These are phyloP conservation scores for Nothophoma quercina DNA, from an alignment of 2,329 filamentous ascomycete genomes.

Conservation along the genomic window DNA sequence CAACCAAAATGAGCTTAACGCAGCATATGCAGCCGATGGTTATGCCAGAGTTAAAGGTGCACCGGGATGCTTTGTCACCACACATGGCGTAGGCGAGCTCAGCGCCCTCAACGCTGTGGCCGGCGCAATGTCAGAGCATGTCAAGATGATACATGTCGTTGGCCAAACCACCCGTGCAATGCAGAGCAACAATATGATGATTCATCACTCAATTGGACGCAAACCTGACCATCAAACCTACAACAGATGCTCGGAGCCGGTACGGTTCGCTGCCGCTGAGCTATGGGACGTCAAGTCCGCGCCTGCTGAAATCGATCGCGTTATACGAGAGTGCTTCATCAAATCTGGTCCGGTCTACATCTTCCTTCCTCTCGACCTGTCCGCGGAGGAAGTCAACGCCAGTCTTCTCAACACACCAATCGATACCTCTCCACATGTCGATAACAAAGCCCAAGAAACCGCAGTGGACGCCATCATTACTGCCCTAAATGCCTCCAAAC, in stretches of 20 bases:
- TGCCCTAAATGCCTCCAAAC: constrained; percentile 44
- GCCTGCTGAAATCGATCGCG: constrained; percentile 54
- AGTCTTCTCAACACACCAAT: constrained; percentile 48
- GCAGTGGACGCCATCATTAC: constrained; percentile 46
- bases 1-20: constrained; percentile 67
- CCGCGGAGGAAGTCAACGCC: constrained; percentile 42
- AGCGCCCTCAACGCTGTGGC: constrained; percentile 56
- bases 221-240: constrained; percentile 54
- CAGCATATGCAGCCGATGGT: constrained; percentile 65
- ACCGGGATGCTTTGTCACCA: constrained; percentile 61
- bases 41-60: constrained; percentile 64
- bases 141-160: constrained; percentile 57
- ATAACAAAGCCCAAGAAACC: constrained; percentile 34
- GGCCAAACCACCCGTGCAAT: constrained; percentile 53
- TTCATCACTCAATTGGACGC: constrained; percentile 55
- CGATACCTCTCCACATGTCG: constrained; percentile 40
- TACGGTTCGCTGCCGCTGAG: constrained; percentile 52
- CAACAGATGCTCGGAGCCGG: constrained; percentile 48
- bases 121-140: constrained; percentile 53
- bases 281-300: constrained; percentile 51
- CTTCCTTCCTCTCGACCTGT: constrained; percentile 55
- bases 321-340: constrained; percentile 53
- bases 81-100: constrained; percentile 66
- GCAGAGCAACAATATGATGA: constrained; percentile 55
- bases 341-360: constrained; percentile 55